Conservation (phyloP, 73 alveolate genomes). For the Urostyla sp. region DNA sequence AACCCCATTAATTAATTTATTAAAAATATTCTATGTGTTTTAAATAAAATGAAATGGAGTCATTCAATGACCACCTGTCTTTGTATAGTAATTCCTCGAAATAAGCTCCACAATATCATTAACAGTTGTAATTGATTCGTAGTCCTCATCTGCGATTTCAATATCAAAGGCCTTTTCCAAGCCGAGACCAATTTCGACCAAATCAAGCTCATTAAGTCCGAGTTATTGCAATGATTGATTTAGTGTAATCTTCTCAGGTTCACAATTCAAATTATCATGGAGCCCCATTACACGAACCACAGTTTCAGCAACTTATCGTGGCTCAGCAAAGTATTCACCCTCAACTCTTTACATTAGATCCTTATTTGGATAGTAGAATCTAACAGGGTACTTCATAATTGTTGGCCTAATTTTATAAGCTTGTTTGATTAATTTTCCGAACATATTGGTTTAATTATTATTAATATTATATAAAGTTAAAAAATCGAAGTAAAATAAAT, state of each 20-base stretch:
- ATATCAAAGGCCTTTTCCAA: constrained; percentile 79
- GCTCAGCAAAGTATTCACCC: constrained; percentile 82
- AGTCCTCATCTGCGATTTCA: constrained; percentile 81
- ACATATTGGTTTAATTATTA: not conserved
- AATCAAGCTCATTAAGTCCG: constrained; percentile 72
- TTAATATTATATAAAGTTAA: no score
- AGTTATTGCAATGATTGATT: constrained; percentile 71
- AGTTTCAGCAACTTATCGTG: constrained; percentile 79
- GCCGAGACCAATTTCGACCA: constrained; percentile 73
- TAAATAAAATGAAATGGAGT: no score
- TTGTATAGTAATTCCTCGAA: constrained; percentile 52
- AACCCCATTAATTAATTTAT: no score
- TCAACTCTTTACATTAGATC: constrained; percentile 70
- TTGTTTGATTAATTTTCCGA: not conserved
- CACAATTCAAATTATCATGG: constrained; percentile 80
- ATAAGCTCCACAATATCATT: constrained; percentile 79
- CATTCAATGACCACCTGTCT: not conserved
- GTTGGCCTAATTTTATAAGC: not conserved
- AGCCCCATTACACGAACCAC: constrained; percentile 70
- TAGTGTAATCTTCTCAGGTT: constrained; percentile 77
- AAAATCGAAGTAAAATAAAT: no score
- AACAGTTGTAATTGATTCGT: constrained; percentile 77
- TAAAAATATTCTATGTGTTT: no score
- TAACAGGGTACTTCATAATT: constrained; percentile 16
- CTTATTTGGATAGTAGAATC: constrained; percentile 72